Base-by-base conservation (phyloP, 2,329 filamentous ascomycete species). In the Hypoxylon sp. region DNA sequence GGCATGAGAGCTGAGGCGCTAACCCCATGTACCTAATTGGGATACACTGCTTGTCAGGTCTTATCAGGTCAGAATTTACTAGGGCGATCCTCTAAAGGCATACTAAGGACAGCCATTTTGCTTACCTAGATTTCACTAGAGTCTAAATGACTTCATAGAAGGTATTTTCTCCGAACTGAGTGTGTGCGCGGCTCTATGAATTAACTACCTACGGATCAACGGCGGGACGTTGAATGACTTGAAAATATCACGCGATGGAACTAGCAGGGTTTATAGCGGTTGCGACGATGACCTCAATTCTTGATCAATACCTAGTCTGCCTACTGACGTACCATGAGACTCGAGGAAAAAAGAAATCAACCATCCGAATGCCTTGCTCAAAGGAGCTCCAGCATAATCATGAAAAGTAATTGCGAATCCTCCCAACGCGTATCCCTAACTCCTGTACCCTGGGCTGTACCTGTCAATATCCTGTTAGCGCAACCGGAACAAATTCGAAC, bases 401-500 rank as follows among this genome's bases (percentile, higher is more conserved):
- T 35, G 2, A 13, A 60, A 48, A 44, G 42, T 29, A 51, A 67
- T 4, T 11, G n/a, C 14, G 47, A 47, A 55, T 57, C 65, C 57
- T 54, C 58, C 56, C 53, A 57, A 9, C 31, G 10, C 50, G 6
- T 42, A 31, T 60, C 44, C 58, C 61, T 13, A 50, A 42, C 56
- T 47, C 56, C 11, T 47, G 55, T 59, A 51, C 59, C 47, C 37
- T 42, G 24, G 19, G 48, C 29, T 33, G 24, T 31, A 53, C 52
- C 68, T 66, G 44, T 39, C 3, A 4, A n/a, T 14, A 35, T 24
- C 6, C 2, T 9, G 37, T 70, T 63, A 70, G 65, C 51, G 14
- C 29, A 44, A 33, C 2, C 6, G 5, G 9, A 29, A 46, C 6
- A 37, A 46, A 42, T 24, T 1, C 1, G 1, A 55, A 11, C 11